Conservation (phyloP, 1,284 basidiomycete genomes). For the Ustilago cynodontis region DNA sequence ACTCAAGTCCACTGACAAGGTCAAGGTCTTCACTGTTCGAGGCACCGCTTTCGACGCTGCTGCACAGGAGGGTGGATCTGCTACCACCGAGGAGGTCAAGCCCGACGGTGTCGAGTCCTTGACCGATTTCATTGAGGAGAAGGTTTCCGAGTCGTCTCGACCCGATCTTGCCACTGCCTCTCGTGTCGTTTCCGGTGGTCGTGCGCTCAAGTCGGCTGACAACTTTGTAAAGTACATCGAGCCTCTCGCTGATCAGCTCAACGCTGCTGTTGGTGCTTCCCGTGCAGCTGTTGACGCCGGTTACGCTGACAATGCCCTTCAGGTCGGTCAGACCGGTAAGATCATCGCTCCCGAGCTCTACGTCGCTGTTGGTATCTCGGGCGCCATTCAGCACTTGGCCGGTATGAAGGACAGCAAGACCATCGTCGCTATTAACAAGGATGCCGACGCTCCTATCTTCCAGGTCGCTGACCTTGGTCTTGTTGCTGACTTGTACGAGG, state of each 20-base stretch:
- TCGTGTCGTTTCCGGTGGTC: constrained; percentile 92
- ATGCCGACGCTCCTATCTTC: constrained; percentile 98
- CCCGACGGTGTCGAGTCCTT: constrained; percentile 75
- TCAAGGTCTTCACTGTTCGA: constrained; percentile 96
- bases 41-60: constrained; percentile 89
- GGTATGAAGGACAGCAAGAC: constrained; percentile 99
- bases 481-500: constrained; percentile 75
- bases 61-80: constrained; percentile 73
- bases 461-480: constrained; percentile 97
- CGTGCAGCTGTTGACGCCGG: constrained; percentile 98
- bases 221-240: constrained; percentile 89
- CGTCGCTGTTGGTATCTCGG: constrained; percentile 95
- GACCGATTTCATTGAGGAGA: constrained; percentile 83
- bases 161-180: constrained; percentile 91
- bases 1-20: constrained; percentile 81
- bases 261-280: constrained; percentile 95
- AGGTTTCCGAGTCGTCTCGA: constrained; percentile 88
- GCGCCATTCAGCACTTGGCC: constrained; percentile 97
- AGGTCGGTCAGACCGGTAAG: constrained; percentile 99
- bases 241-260: constrained; percentile 91
- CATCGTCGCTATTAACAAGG: constrained; percentile 99
- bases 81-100: constrained; percentile 77
- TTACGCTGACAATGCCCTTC: constrained; percentile 96
- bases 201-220: constrained; percentile 93
- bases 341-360: constrained; percentile 84